Evolutionary conservation across 2,329 filamentous ascomycete species (phyloP).

Genomic region (Colletotrichum euphorbiae): DNA sequence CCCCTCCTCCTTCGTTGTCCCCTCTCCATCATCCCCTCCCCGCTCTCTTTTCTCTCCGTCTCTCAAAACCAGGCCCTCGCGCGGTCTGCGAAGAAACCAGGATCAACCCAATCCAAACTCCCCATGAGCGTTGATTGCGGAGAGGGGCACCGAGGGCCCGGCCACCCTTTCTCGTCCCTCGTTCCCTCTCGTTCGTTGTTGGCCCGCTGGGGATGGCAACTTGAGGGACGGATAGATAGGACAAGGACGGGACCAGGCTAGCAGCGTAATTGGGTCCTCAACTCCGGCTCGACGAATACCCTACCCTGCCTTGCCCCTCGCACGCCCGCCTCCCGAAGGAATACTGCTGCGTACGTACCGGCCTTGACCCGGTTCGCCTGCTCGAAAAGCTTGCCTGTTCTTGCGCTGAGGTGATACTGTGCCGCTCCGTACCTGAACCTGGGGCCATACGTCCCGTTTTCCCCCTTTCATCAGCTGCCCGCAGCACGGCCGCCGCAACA

Average conservation of each 20-base stretch:
- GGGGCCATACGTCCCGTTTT: background rate
- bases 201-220: constrained; percentile 4
- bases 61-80: constrained; percentile 2
- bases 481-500: background rate
- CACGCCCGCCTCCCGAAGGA: background rate
- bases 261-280: constrained; percentile 28
- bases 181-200: constrained; percentile 18
- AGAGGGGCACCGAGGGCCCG: constrained; percentile 32
- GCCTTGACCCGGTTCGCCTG: constrained; percentile 22
- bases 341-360: constrained; percentile 6
- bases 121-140: constrained; percentile 35
- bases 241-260: constrained; percentile 10
- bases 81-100: constrained; percentile 24
- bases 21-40: background rate
- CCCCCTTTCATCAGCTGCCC: background rate
- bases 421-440: constrained; percentile 7
- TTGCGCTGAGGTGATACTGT: constrained; percentile 1
- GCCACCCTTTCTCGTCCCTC: constrained; percentile 12
- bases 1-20: constrained; percentile 3
- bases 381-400: constrained; percentile 14
- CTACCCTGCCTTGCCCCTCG: constrained; percentile 7
- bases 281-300: constrained; percentile 17
- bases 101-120: constrained; percentile 30
- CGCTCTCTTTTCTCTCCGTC: no score
- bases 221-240: background rate